Conservation (phyloP, 192 early-diverging fungal species). For the Rhizoclosmatium sp. region DNA sequence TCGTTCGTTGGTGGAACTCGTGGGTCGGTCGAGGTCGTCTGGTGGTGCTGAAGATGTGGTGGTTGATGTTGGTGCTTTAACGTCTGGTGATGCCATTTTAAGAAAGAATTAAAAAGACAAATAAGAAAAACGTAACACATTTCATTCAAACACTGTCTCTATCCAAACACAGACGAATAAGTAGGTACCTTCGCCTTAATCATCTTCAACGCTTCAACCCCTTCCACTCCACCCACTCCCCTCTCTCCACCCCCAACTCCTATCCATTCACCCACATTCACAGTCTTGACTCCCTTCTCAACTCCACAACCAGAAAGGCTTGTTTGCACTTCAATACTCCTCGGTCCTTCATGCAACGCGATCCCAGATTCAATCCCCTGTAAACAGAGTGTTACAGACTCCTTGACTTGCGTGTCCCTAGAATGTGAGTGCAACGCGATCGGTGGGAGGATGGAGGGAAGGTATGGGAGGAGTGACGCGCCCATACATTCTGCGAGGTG, state of each 20-base stretch:
- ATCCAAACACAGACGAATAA: slow-evolving; percentile 40
- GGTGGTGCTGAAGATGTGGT: not conserved
- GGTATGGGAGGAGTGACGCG: slow-evolving; percentile 20
- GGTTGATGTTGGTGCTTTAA: not conserved
- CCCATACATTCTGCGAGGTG: slow-evolving; percentile 29
- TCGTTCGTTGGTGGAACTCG: not conserved
- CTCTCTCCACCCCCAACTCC: slow-evolving; percentile 36
- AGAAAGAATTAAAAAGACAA: not conserved
- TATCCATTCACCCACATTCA: slow-evolving; percentile 33
- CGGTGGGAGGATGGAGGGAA: slow-evolving; percentile 40
- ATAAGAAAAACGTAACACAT: no score
- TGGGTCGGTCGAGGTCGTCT: not conserved
- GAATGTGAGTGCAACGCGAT: slow-evolving; percentile 37
- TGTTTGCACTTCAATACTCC: slow-evolving; percentile 4
- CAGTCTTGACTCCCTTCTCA: slow-evolving; percentile 5
- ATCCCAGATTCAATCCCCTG: slow-evolving; percentile 37
- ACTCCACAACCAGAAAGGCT: not conserved
- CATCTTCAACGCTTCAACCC: slow-evolving; percentile 32
- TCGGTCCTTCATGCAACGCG: not conserved
- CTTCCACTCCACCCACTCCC: slow-evolving; percentile 21
- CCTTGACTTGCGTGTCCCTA: slow-evolving; percentile 26
- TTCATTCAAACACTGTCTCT: no score
- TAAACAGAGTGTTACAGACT: slow-evolving; percentile 36
- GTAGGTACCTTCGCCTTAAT: slow-evolving; percentile 46
- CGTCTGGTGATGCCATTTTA: not conserved